Base-by-base conservation (phyloP, 495 filamentous ascomycete species). In the Letharia lupina region DNA sequence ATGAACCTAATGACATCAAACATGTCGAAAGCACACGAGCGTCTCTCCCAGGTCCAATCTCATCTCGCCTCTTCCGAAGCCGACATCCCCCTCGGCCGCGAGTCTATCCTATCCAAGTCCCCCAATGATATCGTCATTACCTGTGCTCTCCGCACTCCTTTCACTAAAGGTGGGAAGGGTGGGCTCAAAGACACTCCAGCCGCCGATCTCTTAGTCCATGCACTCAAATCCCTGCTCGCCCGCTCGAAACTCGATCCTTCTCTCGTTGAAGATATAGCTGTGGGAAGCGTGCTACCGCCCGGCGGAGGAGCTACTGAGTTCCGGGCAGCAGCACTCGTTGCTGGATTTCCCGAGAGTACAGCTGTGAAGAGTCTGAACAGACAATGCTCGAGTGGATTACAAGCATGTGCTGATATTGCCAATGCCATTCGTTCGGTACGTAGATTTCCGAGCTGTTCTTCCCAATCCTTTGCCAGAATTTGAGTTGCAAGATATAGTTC, bases 301-400 rank as follows among this genome's bases (percentile, higher is more conserved):
- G 94, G 94, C 68, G 94, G 91, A 66, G 94, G 94, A 69, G 94
- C 95, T 33, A 98, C 94, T 50, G 94, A 98, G 79, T 96, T 93
- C 85, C 86, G 94, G 69, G 94, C 92, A 66, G 93, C 95, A 20
- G 86, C 90, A 41, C 83, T 98, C 23, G 91, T 93, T 13, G 94
- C 94, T 63, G 95, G 94, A 41, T 91, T 98, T 77, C 90, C 95
- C 45, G 90, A 89, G 71, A 80, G 83, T 33, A 82, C 93, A 1
- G 89, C 91, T 18, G 89, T 96, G 31, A 92, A 89, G 78, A 83
- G 83, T 47, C 76, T 96, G 74, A 98, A 98, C 81, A 80, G 94
- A 69, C 94, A 98, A 77, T 98, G 94, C 77, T 90, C 87, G 18
- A 89, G 84, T 57, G 93, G 94, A 47, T 80, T 98, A 35, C 91